Evolutionary conservation across 2,329 filamentous ascomycete species (phyloP), one percentile per base, ranked within the genome.

Genomic region (Diaporthe destruens): DNA sequence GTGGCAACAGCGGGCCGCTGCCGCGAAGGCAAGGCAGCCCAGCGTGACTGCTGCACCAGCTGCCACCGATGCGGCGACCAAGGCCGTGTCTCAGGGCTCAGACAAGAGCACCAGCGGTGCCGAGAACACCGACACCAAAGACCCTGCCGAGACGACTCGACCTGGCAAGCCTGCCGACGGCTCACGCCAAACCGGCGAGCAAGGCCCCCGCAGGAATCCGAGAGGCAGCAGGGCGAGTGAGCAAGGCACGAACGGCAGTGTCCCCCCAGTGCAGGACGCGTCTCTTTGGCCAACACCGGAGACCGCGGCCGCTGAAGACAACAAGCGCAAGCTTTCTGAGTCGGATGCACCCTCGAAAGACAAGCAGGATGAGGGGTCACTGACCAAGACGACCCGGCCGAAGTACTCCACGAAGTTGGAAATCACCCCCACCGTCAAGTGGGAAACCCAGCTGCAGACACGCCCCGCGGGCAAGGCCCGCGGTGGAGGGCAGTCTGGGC

Each of bases 201-300:
- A 76, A n/a, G 69, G 79, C 6, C 82, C 85, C 56, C 85, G 85
- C 73, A 77, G 76, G 51, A 84, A 79, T 5, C 80, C 84, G 5
- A 84, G 88, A 59, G 87, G 87, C 11, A 82, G 82, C 71, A 84
- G 87, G 73, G 75, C 78, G 23, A 84, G 85, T 16, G 80, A 82
- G 2, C 82, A 80, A 51, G 61, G 61, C 11, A 36, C 76, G 3
- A 74, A 47, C 18, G 83, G 82, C 32, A 75, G 82, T 2, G 79
- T 85, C 6, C 93, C 93, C 34, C 87, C 93, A 2, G 92, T 94
- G 59, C 91, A 89, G 72, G 95, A 98, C 81, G 88, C 94, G 65
- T 85, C 90, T 69, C 91, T 91, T 25, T 99, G 96, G 96, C 96
- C 96, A 20, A 98, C 96, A 3, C 95, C 95, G 0, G 94, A 98